Base-by-base conservation (phyloP, 345 rosid species). In the Boechera divaricarpa region DNA sequence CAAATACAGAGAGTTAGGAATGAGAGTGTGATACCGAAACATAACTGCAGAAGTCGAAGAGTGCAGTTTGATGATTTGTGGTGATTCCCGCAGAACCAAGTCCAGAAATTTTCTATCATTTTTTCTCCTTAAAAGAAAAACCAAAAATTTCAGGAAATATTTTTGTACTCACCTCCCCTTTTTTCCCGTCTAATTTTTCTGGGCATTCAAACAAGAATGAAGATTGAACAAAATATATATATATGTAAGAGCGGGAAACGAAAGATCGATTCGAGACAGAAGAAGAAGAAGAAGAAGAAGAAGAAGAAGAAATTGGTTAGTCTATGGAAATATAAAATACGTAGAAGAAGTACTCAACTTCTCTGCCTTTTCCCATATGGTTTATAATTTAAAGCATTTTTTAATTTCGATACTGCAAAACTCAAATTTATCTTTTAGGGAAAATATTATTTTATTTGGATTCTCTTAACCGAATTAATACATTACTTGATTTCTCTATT, bases 1-100 rank as follows among this genome's bases (percentile, higher is more conserved):
- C 28, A 85, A 80, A 87, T 61, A 32, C 81, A 73, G 68, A 89
- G 85, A 69, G 32, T 55, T 64, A 83, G 10, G 70, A 79, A 41
- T 29, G 89, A 76, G 68, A 94, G 90, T 45, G 87, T 33, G 52
- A 78, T n/a, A 74, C 86, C 73, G 68, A 82, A 85, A 78, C 87
- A 83, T 70, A 86, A 74, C 70, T 87, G 80, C 45, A 89, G 70
- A 24, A 81, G 81, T 13, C 82, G 83, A 63, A 85, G 83, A 81
- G 72, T 55, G 72, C 97, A 94, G 3, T 87, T 83, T 76, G 81
- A 55, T 74, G 81, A 55, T 26, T 89, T 81, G 57, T 78, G 80
- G 62, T 87, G 78, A 41, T 86, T 75, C 72, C 85, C 93, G 49
- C 97, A 89, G 55, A 91, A 87, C 67, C 60, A 51, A 51, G 33